Base-by-base conservation (phyloP, 768 basidiomycete species). In the Daedaleopsis sinensis region DNA sequence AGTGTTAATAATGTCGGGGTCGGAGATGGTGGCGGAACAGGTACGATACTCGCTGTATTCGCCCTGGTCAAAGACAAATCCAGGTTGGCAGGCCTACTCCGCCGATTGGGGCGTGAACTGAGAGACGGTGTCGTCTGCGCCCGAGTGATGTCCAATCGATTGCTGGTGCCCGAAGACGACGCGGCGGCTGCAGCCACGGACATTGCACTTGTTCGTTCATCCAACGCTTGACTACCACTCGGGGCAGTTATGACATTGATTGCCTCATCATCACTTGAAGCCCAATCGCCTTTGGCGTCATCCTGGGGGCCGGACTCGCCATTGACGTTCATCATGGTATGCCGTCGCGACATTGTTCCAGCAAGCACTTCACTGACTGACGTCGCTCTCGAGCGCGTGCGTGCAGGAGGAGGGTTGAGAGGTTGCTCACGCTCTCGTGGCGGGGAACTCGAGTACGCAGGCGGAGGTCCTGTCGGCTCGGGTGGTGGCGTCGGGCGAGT, bases 181-280 rank as follows among this genome's bases (percentile, higher is more conserved):
- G 46, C 68, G 48, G 68, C 39, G 9, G 73, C 67, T 43, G 73
- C 62, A 35, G 74, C 74, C 9, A 78, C 74, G 3, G 78, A 78
- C 63, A 74, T 71, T 12, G 83, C 79, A 70, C 92, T 93, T 0
- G 92, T 94, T 27, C 92, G 84, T 72, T 94, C 92, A 67, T 94
- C 92, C 52, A 94, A 71, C 15, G 88, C 87, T 69, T 89, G 89
- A 67, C 90, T 89, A 9, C 93, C 92, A 61, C 90, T 91, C 15
- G 90, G 92, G 18, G 93, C 91, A 0, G 93, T 89, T 36, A 93
- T 84, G 44, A 91, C 76, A 67, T 92, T 86, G 56, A 94, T 91
- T 15, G 91, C 93, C 72, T 94, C 93, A 57, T 94, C 93, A 63
- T 94, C 93, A 66, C 91, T 93, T 6, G 84, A 85, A 12, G 67